Evolutionary conservation across 352 stramenopile species (phyloP).

Genomic region (Pythium chondricola): DNA sequence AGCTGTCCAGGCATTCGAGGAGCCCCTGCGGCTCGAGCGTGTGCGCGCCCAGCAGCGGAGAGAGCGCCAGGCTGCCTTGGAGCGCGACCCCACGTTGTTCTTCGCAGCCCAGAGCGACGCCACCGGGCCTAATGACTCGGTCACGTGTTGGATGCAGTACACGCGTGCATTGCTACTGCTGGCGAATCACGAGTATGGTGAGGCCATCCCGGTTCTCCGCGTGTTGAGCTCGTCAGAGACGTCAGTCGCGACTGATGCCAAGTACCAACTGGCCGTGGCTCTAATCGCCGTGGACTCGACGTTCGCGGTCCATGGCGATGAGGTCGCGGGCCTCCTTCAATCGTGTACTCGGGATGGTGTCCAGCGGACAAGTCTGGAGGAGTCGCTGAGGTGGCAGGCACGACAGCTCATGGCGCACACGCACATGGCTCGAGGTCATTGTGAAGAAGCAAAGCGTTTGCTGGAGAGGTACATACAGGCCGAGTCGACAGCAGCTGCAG

Average conservation of each 20-base stretch:
- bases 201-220: conserved; percentile 19
- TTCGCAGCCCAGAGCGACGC: conserved; percentile 1
- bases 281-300: not conserved
- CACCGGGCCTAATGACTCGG: conserved; percentile 5
- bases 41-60: not conserved
- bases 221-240: conserved; percentile 11
- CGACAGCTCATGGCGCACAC: conserved; percentile 46
- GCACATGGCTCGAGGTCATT: conserved; percentile 17
- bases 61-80: not conserved
- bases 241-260: not conserved
- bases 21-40: not conserved
- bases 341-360: not conserved
- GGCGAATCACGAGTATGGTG: conserved; percentile 21
- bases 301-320: too few species aligned
- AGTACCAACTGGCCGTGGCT: not conserved
- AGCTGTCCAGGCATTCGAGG: not conserved
- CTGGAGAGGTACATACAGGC: not conserved
- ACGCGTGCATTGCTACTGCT: conserved; percentile 39
- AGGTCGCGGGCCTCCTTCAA: too few species aligned
- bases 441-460: conserved; percentile 23
- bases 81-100: conserved; percentile 23
- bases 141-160: conserved; percentile 33
- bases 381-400: conserved; percentile 15
- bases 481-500: not conserved
- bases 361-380: not conserved